Base-by-base conservation (phyloP, 202 grass and related monocot species). In the Zizania palustris region DNA sequence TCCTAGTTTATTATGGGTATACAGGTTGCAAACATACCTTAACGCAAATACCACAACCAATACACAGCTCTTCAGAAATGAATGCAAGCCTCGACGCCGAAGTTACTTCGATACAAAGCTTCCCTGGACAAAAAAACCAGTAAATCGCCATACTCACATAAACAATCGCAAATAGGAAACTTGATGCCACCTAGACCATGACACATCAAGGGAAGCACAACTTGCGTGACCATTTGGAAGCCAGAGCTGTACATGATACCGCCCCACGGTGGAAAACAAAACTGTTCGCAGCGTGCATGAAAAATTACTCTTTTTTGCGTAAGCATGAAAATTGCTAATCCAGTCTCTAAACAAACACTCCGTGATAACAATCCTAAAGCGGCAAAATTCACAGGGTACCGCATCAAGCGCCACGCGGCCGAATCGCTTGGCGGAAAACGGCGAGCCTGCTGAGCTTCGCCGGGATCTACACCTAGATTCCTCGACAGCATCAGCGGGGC, bases 11-110 rank as follows among this genome's bases (percentile, higher is more conserved):
- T 39, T 71, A 68, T 7, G 37, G 62, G 11, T 22, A 34, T 43
- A 7, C 64, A 65, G 15, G n/a, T 65, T 54, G 36, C 39, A 18
- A 74, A 44, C 64, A 78, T 71, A 98, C 91, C 88, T 94, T 98
- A 50, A 97, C 91, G 21, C 95, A 97, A 41, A 94, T 97, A 88
- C 89, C 91, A 81, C 91, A 94, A 79, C 91, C 91, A 69, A 98
- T 92, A 61, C 89, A 97, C 74, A 94, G 68, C 86, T 94, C 95
- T 60, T 97, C 91, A 41, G 95, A 97, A 80, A 97, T 97, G 71
- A 94, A 97, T 40, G 91, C 87, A 14, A 90, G 64, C 53, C 83
- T 97, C 36, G 89, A 88, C 0, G 50, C 73, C 0, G 92, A 11
- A 63, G 67, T 89, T 60, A 98, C 91, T 85, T 90, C 89, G 7